Percentiles rank a stretch among this genome's conserved stretches.
Evolutionary conservation across 2,329 filamentous ascomycete species (phyloP).

Genomic region (Hymenoscyphus fructigenus): DNA sequence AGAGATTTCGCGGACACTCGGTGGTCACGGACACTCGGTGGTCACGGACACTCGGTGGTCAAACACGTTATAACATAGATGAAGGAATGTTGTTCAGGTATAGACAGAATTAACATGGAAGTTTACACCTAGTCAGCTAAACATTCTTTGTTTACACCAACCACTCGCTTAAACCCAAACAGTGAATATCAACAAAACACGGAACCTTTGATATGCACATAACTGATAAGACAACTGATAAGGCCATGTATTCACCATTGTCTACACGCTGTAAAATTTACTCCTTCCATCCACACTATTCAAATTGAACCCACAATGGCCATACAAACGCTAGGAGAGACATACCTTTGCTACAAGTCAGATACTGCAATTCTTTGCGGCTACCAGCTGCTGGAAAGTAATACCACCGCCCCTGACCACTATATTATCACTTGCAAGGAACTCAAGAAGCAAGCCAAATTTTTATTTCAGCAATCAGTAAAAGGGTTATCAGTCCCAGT

Average conservation of each 20-base stretch:
- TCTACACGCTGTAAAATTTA: not conserved
- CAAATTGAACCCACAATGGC: not conserved
- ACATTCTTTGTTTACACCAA: too few species aligned
- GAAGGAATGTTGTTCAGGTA: too few species aligned
- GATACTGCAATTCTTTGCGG: not conserved
- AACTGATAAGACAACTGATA: too few species aligned
- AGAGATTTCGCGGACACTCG: not conserved
- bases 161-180: too few species aligned
- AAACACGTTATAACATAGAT: too few species aligned
- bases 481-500: not conserved
- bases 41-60: too few species aligned
- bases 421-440: not conserved
- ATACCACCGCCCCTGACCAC: not conserved
- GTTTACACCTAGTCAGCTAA: too few species aligned
- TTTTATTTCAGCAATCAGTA: not conserved
- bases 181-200: too few species aligned
- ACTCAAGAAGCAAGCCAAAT: not conserved
- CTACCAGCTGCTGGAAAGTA: not conserved
- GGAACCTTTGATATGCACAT: too few species aligned
- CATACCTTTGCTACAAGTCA: not conserved
- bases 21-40: too few species aligned
- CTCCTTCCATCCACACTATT: not conserved
- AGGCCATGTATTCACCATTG: too few species aligned
- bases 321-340: not conserved
- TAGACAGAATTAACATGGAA: too few species aligned